These are phyloP conservation scores for Yamadazyma conglobata DNA, from an alignment of 1,139 yeast genomes.

Conservation along the genomic window DNA sequence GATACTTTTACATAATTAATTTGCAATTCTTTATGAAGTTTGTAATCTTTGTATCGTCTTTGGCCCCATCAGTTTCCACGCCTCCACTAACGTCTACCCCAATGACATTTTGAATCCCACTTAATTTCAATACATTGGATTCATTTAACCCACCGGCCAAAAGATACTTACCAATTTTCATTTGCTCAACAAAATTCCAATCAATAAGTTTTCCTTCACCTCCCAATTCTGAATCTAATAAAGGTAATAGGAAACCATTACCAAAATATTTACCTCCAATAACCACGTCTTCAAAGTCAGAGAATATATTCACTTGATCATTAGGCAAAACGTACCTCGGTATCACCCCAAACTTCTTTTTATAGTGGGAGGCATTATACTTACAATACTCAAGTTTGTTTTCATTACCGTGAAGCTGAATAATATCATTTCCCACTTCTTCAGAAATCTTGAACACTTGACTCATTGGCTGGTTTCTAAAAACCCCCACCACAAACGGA, in stretches of 20 bases:
- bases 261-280: slow-evolving; percentile 30
- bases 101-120: slow-evolving; percentile 46
- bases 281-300: slow-evolving; percentile 11
- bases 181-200: slow-evolving; percentile 49
- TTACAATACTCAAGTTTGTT: slow-evolving; percentile 47
- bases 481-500: slow-evolving; percentile 85
- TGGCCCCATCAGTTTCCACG: slow-evolving; percentile 68
- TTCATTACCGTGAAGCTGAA: slow-evolving; percentile 89
- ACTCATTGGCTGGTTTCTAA: slow-evolving; percentile 72
- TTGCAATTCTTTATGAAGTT: slow-evolving; percentile 53
- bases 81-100: slow-evolving; percentile 98
- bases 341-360: slow-evolving; percentile 55
- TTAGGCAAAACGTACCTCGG: slow-evolving; percentile 65
- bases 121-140: slow-evolving; percentile 59
- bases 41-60: slow-evolving; percentile 61
- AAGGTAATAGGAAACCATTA: slow-evolving; percentile 36
- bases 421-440: slow-evolving; percentile 61
- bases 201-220: slow-evolving; percentile 83
- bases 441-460: slow-evolving; percentile 51
- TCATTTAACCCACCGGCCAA: slow-evolving; percentile 91
- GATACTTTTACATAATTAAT: slow-evolving; percentile 3
- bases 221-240: slow-evolving; percentile 85
- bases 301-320: slow-evolving; percentile 31
- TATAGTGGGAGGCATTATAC: slow-evolving; percentile 9
- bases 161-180: slow-evolving; percentile 47